Conservation (phyloP, 345 rosid species). For the Eucalyptus caleyi region DNA sequence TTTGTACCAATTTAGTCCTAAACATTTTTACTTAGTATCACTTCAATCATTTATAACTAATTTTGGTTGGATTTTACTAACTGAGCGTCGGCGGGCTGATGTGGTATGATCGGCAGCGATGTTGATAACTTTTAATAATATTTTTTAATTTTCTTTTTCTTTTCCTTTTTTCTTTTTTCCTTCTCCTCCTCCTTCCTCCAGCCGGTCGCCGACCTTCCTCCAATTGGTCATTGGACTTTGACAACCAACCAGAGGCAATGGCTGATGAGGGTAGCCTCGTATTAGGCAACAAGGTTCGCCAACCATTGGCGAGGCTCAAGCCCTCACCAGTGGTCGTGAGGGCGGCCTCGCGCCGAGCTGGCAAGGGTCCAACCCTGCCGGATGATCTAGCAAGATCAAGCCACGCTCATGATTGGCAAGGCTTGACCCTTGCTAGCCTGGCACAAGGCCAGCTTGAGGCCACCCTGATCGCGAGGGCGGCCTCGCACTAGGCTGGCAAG, state of each 20-base stretch:
- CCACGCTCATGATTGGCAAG: accelerated
- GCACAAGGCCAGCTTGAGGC: accelerated
- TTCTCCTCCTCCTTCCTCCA: too few relatives aligned
- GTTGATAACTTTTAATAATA: too few relatives aligned
- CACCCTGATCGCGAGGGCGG: accelerated
- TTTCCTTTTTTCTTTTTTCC: accelerated
- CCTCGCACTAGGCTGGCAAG: too few relatives aligned
- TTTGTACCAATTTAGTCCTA: too few relatives aligned
- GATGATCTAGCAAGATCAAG: accelerated
- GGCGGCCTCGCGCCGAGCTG: accelerated
- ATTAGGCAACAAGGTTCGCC: accelerated
- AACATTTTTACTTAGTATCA: too few relatives aligned
- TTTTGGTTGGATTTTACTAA: too few relatives aligned
- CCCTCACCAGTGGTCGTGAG: accelerated
- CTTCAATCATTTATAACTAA: too few relatives aligned
- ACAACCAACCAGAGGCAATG: too few relatives aligned
- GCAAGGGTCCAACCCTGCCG: too few relatives aligned
- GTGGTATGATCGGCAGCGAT: accelerated
- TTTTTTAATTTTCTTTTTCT: accelerated
- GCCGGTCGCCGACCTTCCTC: accelerated
- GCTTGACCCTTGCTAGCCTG: too few relatives aligned
- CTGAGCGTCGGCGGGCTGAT: accelerated
- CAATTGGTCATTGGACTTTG: accelerated
- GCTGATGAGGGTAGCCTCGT: accelerated
- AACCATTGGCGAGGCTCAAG: too few relatives aligned